Evolutionary conservation across 1,284 basidiomycete genomes (phyloP).

Genomic region (Tylopilus microsporus): DNA sequence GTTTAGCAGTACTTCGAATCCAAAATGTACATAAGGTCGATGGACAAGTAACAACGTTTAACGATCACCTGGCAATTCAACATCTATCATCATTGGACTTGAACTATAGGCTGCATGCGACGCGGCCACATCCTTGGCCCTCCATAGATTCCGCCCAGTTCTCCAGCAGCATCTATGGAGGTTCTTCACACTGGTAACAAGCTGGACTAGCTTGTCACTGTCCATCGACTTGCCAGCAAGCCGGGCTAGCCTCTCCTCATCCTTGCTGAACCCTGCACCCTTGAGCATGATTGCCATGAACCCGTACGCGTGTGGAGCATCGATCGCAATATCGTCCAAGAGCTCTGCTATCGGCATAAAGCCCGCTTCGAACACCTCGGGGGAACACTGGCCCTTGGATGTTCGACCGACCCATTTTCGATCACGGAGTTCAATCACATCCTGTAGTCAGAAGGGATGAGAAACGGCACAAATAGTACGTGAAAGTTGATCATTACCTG

Average conservation of each 20-base stretch:
- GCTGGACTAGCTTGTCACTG: constrained; percentile 52
- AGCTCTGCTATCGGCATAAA: constrained; percentile 65
- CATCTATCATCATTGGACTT: no score
- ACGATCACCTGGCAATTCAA: no score
- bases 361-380: constrained; percentile 62
- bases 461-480: constrained; percentile 6
- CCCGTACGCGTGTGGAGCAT: constrained; percentile 81
- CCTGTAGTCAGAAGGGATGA: constrained; percentile 41
- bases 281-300: constrained; percentile 73
- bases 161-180: no score
- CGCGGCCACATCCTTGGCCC: no score
- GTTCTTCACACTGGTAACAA: constrained; percentile 39
- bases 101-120: no score
- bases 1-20: no score
- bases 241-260: constrained; percentile 52
- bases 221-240: constrained; percentile 55
- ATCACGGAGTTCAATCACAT: constrained; percentile 84
- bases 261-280: constrained; percentile 58
- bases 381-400: constrained; percentile 50
- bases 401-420: constrained; percentile 76
- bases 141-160: no score
- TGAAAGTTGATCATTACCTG: constrained; percentile 51
- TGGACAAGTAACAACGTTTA: no score
- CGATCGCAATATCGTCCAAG: constrained; percentile 83
- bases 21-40: not conserved